Conservation (phyloP, 768 basidiomycete species). For the Rhodocollybia butyracea region DNA sequence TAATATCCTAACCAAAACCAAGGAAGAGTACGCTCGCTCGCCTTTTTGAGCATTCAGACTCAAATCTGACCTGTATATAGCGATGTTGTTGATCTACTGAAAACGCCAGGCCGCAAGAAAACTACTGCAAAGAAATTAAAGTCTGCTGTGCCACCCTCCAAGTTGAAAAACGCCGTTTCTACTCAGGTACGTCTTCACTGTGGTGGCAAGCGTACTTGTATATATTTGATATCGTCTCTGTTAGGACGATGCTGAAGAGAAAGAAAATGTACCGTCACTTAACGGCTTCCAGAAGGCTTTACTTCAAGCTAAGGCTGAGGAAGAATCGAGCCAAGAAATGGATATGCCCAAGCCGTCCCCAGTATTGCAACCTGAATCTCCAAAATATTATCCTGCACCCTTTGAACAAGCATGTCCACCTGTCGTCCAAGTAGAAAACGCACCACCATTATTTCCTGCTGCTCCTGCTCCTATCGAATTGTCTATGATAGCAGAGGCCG, state of each 20-base stretch:
- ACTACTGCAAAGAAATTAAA: conserved; percentile 48
- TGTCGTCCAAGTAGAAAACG: background rate
- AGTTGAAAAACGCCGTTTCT: conserved; percentile 39
- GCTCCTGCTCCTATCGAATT: conserved; percentile 32
- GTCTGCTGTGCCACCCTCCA: conserved; percentile 30
- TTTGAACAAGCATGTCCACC: no score
- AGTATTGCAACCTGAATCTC: background rate
- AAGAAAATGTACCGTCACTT: conserved; percentile 39
- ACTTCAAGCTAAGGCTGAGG: conserved; percentile 26
- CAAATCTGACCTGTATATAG: conserved; percentile 30
- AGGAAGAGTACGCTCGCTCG: conserved; percentile 52
- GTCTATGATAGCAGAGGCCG: conserved; percentile 71
- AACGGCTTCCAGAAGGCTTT: conserved; percentile 48
- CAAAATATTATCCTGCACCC: no score
- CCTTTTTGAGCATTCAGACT: background rate
- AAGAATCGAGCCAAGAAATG: no score
- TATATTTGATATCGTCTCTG: background rate
- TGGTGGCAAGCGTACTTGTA: background rate
- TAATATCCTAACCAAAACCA: conserved; percentile 63
- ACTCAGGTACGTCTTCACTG: conserved; percentile 41
- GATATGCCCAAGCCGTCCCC: background rate
- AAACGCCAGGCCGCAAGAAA: conserved; percentile 79
- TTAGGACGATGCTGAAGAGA: conserved; percentile 29
- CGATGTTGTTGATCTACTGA: conserved; percentile 74
- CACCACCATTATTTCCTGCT: background rate